Percentiles rank a stretch among this genome's conserved stretches.
Evolutionary conservation across 2,329 filamentous ascomycete genomes (phyloP).

Genomic region (Myriosclerotinia scirpicola): DNA sequence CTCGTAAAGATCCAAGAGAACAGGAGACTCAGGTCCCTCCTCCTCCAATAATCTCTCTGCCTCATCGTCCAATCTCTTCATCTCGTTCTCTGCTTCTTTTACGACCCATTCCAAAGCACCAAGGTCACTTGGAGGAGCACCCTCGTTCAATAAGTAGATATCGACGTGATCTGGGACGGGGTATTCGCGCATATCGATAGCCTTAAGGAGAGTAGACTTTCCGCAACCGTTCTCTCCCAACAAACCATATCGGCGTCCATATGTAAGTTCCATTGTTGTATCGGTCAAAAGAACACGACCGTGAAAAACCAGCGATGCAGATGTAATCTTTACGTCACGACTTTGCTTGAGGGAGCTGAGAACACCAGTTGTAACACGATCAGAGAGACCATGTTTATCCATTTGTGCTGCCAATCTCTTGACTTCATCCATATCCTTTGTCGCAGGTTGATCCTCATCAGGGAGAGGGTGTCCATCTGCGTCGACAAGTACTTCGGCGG

Average conservation of each 20-base stretch:
- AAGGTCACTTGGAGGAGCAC: slow-evolving; percentile 82
- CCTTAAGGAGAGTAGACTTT: slow-evolving; percentile 96
- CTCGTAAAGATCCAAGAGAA: slow-evolving; percentile 94
- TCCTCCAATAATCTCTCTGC: slow-evolving; percentile 90
- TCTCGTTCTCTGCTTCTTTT: slow-evolving; percentile 86
- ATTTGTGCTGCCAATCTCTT: slow-evolving; percentile 89
- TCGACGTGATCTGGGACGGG: slow-evolving; percentile 96
- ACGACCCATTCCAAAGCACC: slow-evolving; percentile 98
- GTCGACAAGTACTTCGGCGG: slow-evolving; percentile 69
- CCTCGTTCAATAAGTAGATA: slow-evolving; percentile 97
- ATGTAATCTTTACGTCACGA: slow-evolving; percentile 97
- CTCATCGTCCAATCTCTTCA: slow-evolving; percentile 83
- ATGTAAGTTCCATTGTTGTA: slow-evolving; percentile 88
- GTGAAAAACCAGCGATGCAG: slow-evolving; percentile 92
- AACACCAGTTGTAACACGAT: slow-evolving; percentile 97
- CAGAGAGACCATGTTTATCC: slow-evolving; percentile 93
- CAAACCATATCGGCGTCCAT: slow-evolving; percentile 88
- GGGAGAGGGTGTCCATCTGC: slow-evolving; percentile 56
- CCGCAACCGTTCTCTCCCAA: slow-evolving; percentile 97
- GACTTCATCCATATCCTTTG: slow-evolving; percentile 75
- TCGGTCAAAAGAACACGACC: slow-evolving; percentile 94
- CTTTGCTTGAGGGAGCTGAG: slow-evolving; percentile 79
- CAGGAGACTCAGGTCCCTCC: slow-evolving; percentile 85
- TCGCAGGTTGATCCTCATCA: slow-evolving; percentile 64
- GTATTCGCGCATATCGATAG: slow-evolving; percentile 89